Conservation (phyloP, 2,329 filamentous ascomycete species). For the Aureobasidium sp. region DNA sequence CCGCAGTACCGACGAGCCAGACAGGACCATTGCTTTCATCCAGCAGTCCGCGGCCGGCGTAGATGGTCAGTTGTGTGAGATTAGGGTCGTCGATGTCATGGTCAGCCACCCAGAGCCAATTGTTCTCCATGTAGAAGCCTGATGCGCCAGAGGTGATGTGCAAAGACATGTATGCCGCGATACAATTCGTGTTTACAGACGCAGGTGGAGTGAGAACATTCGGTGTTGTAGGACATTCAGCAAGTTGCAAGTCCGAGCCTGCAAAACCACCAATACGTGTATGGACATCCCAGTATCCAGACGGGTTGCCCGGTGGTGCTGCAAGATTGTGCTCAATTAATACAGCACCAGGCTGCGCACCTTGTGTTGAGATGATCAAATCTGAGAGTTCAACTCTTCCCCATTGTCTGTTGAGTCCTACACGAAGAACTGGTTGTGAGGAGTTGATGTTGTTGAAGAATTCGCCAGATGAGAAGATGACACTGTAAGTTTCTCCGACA, state of each 20-base stretch:
- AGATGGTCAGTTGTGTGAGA: constrained; percentile 37
- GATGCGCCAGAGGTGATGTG: constrained; percentile 43
- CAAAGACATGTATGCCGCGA: constrained; percentile 36
- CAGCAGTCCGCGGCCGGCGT: constrained; percentile 42
- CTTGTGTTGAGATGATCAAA: constrained; percentile 46
- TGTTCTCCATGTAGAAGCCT: constrained; percentile 47
- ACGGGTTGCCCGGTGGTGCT: constrained; percentile 40
- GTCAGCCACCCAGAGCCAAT: constrained; percentile 50
- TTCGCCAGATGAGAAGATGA: constrained; percentile 51
- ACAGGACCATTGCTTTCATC: constrained; percentile 33
- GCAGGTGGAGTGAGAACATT: neutral
- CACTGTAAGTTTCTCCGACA: constrained; percentile 52
- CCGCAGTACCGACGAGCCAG: constrained; percentile 47
- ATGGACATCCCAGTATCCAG: constrained; percentile 36
- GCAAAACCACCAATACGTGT: constrained; percentile 31
- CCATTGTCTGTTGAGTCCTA: constrained; percentile 46
- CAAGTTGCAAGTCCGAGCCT: constrained; percentile 30
- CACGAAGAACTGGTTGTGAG: constrained; percentile 44
- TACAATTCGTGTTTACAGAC: constrained; percentile 31
- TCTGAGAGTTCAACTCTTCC: constrained; percentile 47
- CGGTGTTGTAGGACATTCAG: constrained; percentile 42
- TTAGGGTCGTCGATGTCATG: constrained; percentile 44
- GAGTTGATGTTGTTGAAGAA: constrained; percentile 40
- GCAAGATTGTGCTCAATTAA: constrained; percentile 48
- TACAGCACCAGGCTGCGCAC: constrained; percentile 39